Conservation (phyloP, 495 filamentous ascomycete species). For the Talaromyces nanjingensis region DNA sequence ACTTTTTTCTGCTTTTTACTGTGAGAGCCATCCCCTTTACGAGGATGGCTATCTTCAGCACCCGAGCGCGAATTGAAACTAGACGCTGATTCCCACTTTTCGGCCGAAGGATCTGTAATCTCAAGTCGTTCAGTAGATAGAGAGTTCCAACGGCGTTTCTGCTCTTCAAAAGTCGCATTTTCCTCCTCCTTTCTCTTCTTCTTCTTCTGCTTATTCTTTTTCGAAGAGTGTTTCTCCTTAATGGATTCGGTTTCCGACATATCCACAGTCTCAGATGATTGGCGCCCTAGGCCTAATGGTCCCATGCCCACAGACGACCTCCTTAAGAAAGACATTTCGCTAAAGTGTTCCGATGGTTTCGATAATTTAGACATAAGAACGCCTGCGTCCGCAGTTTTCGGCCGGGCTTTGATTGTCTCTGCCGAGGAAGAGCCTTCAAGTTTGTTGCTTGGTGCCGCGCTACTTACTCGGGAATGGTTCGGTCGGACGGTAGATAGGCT, state of each 20-base stretch:
- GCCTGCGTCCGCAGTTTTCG: conserved; percentile 48
- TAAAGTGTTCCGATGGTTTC: conserved; percentile 2
- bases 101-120: neutral
- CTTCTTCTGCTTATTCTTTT: conserved; percentile 18
- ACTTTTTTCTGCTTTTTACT: conserved; percentile 67
- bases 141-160: neutral
- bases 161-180: neutral
- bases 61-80: conserved; percentile 4
- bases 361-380: conserved; percentile 14
- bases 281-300: neutral
- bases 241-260: conserved; percentile 8
- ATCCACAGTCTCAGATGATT: conserved; percentile 3
- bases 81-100: conserved; percentile 9
- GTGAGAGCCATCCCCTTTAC: conserved; percentile 40
- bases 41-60: conserved; percentile 6
- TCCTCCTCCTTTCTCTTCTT: neutral
- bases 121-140: neutral
- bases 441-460: conserved; percentile 19
- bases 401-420: conserved; percentile 12
- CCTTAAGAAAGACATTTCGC: neutral
- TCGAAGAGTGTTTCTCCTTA: conserved; percentile 10
- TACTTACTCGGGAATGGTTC: conserved; percentile 22
- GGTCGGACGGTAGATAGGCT: conserved; percentile 50
- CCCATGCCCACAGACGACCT: neutral
- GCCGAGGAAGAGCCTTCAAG: conserved; percentile 10